These are phyloP conservation scores for Neocallimastix lanati DNA, from an alignment of 192 early-diverging fungal genomes.

Conservation along the genomic window DNA sequence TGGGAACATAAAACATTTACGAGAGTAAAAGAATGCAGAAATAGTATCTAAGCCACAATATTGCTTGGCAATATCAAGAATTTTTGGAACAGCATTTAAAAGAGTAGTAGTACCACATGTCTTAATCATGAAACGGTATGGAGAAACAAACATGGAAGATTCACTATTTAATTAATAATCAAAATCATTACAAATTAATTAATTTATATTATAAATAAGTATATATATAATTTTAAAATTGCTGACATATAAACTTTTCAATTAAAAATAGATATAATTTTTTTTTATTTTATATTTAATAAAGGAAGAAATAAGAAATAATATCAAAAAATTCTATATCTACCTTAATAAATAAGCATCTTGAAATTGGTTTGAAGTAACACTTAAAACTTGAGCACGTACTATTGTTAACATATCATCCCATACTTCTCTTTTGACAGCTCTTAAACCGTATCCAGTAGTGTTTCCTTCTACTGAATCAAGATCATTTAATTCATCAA, in stretches of 20 bases:
- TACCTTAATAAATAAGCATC: slow-evolving; percentile 84
- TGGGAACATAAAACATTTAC: slow-evolving; percentile 93
- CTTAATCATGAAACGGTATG: slow-evolving; percentile 88
- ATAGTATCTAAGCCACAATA: slow-evolving; percentile 43
- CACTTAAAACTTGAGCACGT: slow-evolving; percentile 76
- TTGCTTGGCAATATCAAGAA: slow-evolving; percentile 61
- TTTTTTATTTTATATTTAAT: too few species aligned
- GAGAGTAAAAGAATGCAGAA: slow-evolving; percentile 80
- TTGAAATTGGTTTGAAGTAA: slow-evolving; percentile 59
- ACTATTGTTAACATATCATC: slow-evolving; percentile 86
- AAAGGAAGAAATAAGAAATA: too few species aligned
- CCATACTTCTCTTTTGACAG: slow-evolving; percentile 61
- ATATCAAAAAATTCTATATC: too few species aligned
- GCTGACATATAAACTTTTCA: too few species aligned
- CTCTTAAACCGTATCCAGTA: slow-evolving; percentile 38
- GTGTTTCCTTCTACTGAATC: slow-evolving; percentile 1
- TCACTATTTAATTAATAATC: slow-evolving; percentile 50
- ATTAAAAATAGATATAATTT: too few species aligned
- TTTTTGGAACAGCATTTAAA: slow-evolving; percentile 65
- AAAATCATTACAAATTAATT: too few species aligned
- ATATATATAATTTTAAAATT: too few species aligned
- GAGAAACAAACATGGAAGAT: slow-evolving; percentile 93
- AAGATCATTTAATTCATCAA: neutral
- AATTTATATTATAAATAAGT: too few species aligned
- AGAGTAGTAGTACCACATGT: slow-evolving; percentile 95